A percentile compares a stretch with the other conserved stretches of the same genome.
Conservation (phyloP, 1,284 basidiomycete genomes). For the Heterobasidion occidentale region DNA sequence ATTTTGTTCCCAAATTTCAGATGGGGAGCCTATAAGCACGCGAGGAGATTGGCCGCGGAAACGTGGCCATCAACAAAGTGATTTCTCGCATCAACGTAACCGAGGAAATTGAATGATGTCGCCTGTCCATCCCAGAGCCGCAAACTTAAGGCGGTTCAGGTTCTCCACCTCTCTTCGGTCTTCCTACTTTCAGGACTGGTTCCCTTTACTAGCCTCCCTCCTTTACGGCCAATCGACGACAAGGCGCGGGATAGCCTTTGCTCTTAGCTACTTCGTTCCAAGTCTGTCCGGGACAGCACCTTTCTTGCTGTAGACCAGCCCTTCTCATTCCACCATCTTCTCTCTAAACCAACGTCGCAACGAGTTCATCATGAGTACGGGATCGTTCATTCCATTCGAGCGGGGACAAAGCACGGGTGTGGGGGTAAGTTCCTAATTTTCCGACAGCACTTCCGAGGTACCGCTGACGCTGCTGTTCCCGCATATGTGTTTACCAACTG, state of each 20-base stretch:
- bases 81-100: no score
- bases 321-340: constrained; percentile 9
- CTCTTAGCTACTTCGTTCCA: constrained; percentile 18
- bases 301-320: constrained; percentile 8
- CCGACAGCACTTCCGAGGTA: neutral
- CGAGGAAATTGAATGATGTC: neutral
- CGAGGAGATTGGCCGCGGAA: no score
- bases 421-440: constrained; percentile 29
- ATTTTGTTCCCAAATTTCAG: no score
- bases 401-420: constrained; percentile 29
- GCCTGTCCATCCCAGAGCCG: neutral
- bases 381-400: constrained; percentile 13
- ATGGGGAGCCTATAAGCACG: no score
- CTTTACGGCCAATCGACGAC: constrained; percentile 29
- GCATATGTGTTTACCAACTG: neutral
- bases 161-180: constrained; percentile 14
- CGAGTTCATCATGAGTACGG: constrained; percentile 15
- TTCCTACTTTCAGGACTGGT: constrained; percentile 32
- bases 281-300: constrained; percentile 26
- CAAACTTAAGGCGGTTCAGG: neutral
- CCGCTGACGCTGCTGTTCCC: neutral
- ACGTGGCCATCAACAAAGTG: no score
- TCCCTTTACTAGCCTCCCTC: constrained; percentile 23
- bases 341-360: constrained; percentile 7
- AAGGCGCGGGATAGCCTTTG: constrained; percentile 28